Percentiles rank a stretch among this genome's conserved stretches.
phyloP scores from a whole-genome alignment of 441 rosid species.

The Eutrema salsugineum region DNA sequence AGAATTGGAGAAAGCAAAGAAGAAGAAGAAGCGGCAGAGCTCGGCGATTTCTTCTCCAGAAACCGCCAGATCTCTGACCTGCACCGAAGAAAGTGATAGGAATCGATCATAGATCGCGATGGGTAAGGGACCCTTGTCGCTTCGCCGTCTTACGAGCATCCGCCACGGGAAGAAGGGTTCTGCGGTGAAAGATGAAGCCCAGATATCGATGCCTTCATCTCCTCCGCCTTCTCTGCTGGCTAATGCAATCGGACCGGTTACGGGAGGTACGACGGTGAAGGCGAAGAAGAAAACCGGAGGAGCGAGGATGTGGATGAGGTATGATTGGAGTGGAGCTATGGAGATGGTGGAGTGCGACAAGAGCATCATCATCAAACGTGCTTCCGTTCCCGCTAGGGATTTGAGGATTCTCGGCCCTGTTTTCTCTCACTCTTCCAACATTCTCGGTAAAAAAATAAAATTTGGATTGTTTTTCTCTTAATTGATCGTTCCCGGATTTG shows the following conservation, averaged over 20 bases:
- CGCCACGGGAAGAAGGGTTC: conserved; percentile 49
- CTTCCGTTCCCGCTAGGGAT: conserved; percentile 87
- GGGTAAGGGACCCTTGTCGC: conserved; percentile 55
- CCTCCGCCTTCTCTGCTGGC: conserved; percentile 34
- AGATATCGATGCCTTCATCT: conserved; percentile 20
- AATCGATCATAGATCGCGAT: conserved; percentile 21
- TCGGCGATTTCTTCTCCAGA: neutral
- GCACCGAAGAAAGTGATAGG: neutral
- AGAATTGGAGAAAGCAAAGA: neutral
- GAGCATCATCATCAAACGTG: conserved; percentile 69
- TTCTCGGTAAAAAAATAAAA: conserved; percentile 53
- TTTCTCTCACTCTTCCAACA: conserved; percentile 85
- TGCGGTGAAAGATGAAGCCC: conserved; percentile 25
- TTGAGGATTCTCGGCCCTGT: conserved; percentile 92
- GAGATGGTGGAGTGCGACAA: conserved; percentile 88
- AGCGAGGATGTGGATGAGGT: conserved; percentile 87
- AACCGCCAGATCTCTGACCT: neutral
- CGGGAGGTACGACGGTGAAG: conserved; percentile 39
- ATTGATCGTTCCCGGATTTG: neutral
- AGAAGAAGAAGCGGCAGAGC: neutral
- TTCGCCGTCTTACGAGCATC: conserved; percentile 45
- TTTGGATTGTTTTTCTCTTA: neutral
- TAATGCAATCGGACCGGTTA: conserved; percentile 20
- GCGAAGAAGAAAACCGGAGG: conserved; percentile 78
- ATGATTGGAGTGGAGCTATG: conserved; percentile 73